Evolutionary conservation across 148 eudicot genomes (phyloP), one percentile per base, ranked within the genome.

Genomic region (Hydrangea macrophylla): DNA sequence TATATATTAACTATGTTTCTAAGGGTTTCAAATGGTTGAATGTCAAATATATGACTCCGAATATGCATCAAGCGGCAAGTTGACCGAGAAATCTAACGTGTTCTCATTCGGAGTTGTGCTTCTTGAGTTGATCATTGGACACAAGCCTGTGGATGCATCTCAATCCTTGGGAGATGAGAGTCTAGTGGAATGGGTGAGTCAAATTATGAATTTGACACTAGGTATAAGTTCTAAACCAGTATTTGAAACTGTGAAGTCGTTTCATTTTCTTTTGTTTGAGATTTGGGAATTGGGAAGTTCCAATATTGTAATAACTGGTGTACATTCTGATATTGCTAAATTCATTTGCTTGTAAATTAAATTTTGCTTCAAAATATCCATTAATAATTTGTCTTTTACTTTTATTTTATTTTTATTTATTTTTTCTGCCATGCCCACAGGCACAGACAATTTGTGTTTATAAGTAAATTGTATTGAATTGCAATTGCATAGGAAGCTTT

Each of bases 31-130:
- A 42, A 48, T 23, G 61, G 45, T 56, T 58, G 72, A 60, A 32
- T 67, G 70, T 70, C 86, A 93, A 96, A 73, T 93, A 93, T 56
- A 75, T 93, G 90, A 96, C 98, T 71, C 98, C 39, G 98, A 93
- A 75, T 93, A 93, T 73, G 98, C 96, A 61, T 83, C 92, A 20
- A 83, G 76, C 71, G 98, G 98, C 69, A 93, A 93, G 70, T 75
- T 93, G 83, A 93, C 98, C 11, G 98, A 90, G 58, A 93, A 90
- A 74, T 93, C 98, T 69, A 96, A 93, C 48, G 95, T 93, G 11
- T 93, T 63, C 69, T 93, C 98, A 23, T 93, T 73, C 40, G 98
- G 98, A 50, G 98, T 93, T 66, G 95, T 93, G 66, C 96, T 93
- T 77, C 70, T 93, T 67, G 98, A 93, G 89, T 84, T 93, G 56